Conservation (phyloP, 2,329 filamentous ascomycete genomes). For the Tolypocladium ophioglossoides region DNA sequence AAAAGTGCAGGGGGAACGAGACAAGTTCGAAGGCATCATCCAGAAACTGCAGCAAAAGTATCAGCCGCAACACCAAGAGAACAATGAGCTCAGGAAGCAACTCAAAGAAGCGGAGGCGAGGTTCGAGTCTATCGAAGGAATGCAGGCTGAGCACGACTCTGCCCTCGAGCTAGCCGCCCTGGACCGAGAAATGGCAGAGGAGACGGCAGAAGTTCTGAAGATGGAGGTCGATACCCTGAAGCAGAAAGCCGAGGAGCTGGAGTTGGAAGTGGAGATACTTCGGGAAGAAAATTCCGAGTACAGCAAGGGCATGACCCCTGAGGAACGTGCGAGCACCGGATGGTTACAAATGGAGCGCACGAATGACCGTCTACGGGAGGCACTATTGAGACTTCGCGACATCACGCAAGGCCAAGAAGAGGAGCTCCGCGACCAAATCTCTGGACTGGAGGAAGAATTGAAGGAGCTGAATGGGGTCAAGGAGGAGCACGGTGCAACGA, state of each 20-base stretch:
- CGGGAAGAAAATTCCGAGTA: constrained; percentile 80
- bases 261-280: constrained; percentile 79
- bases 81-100: constrained; percentile 62
- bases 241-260: constrained; percentile 68
- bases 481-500: constrained; percentile 57
- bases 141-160: constrained; percentile 76
- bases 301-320: constrained; percentile 72
- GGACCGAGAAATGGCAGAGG: constrained; percentile 94
- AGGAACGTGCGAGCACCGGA: constrained; percentile 75
- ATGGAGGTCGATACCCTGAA: constrained; percentile 70
- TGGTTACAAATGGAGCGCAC: constrained; percentile 89
- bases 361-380: constrained; percentile 79
- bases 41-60: constrained; percentile 87
- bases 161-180: constrained; percentile 78
- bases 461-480: constrained; percentile 57
- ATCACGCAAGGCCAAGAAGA: constrained; percentile 77
- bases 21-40: constrained; percentile 74
- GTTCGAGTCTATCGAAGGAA: constrained; percentile 55
- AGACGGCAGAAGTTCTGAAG: constrained; percentile 74
- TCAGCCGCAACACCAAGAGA: constrained; percentile 73
- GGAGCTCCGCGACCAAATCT: constrained; percentile 66
- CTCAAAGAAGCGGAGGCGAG: constrained; percentile 65
- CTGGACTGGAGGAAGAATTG: constrained; percentile 61
- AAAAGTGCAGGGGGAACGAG: constrained; percentile 62
- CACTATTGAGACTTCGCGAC: constrained; percentile 74